These are phyloP conservation scores for Hibiscus syriacus DNA, from an alignment of 345 rosid species.

Conservation along the genomic window DNA sequence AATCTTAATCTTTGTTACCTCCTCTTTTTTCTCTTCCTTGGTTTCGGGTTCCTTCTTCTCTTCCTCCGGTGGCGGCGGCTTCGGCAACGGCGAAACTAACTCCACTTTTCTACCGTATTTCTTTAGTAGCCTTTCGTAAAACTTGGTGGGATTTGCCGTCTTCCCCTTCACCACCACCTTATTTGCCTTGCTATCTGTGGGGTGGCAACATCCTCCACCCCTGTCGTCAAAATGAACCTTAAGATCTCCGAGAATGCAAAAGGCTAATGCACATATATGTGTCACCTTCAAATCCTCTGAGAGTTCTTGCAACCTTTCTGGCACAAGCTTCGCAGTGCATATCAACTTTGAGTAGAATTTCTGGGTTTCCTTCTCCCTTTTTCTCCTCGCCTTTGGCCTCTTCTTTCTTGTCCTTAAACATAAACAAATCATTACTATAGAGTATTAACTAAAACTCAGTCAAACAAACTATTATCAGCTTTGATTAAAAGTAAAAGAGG, in stretches of 20 bases:
- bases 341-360: slow-evolving; percentile 66
- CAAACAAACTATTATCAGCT: background rate
- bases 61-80: slow-evolving; percentile 17
- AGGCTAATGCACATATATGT: background rate
- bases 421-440: background rate
- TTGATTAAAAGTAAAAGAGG: background rate
- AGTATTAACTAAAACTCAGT: too few species aligned
- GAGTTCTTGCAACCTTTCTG: slow-evolving; percentile 48
- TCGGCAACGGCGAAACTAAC: slow-evolving; percentile 63
- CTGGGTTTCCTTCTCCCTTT: slow-evolving; percentile 30
- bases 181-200: slow-evolving; percentile 46
- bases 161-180: slow-evolving; percentile 78
- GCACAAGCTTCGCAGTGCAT: slow-evolving; percentile 87
- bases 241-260: background rate
- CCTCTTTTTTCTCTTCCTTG: too few species aligned
- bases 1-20: too few species aligned
- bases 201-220: slow-evolving; percentile 52
- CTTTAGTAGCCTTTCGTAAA: slow-evolving; percentile 52
- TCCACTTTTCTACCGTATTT: slow-evolving; percentile 67
- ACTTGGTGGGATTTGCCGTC: slow-evolving; percentile 50
- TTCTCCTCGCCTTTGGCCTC: slow-evolving; percentile 15
- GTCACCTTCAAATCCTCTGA: slow-evolving; percentile 62
- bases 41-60: too few species aligned
- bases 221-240: slow-evolving; percentile 17
- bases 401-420: slow-evolving; percentile 19